These are phyloP conservation scores for Umbilicus rupestris DNA, from an alignment of 164 flowering plant species.

Conservation along the genomic window DNA sequence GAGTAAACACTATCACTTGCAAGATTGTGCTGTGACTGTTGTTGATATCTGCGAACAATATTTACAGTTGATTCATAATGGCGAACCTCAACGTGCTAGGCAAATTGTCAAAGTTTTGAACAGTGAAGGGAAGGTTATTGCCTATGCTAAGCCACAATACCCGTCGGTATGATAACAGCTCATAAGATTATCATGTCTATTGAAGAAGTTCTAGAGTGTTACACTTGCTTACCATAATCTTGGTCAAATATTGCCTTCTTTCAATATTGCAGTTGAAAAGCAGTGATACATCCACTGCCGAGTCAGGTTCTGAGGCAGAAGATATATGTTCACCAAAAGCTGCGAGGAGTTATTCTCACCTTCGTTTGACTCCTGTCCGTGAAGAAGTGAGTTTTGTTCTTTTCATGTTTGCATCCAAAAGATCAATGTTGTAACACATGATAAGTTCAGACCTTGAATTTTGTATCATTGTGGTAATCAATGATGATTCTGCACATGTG, in stretches of 20 bases:
- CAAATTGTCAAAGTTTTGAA: conserved; percentile 72
- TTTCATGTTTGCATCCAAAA: not conserved
- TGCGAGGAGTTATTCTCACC: conserved; percentile 43
- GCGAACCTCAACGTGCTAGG: conserved; percentile 58
- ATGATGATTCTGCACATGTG: not conserved
- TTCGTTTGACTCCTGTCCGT: conserved; percentile 77
- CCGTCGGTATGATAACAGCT: conserved; percentile 32
- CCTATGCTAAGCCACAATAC: conserved; percentile 75
- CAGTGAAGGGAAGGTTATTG: conserved; percentile 67
- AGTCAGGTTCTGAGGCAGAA: conserved; percentile 96
- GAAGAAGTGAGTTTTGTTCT: conserved; percentile 52
- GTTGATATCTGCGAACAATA: not conserved
- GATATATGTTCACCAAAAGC: conserved; percentile 77
- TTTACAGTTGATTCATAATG: conserved; percentile 39
- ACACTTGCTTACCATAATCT: not conserved
- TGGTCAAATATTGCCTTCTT: not conserved
- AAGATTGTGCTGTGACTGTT: not conserved
- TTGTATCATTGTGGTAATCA: not conserved
- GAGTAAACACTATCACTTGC: not conserved
- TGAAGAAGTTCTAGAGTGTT: not conserved
- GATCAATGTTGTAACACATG: too few species aligned
- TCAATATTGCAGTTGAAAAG: conserved; percentile 47
- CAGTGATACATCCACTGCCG: conserved; percentile 91
- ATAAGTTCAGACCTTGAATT: not conserved
- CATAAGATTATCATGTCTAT: not conserved